These are phyloP conservation scores for Fusarium nematophilum DNA, from an alignment of 2,329 filamentous ascomycete genomes.

Conservation along the genomic window DNA sequence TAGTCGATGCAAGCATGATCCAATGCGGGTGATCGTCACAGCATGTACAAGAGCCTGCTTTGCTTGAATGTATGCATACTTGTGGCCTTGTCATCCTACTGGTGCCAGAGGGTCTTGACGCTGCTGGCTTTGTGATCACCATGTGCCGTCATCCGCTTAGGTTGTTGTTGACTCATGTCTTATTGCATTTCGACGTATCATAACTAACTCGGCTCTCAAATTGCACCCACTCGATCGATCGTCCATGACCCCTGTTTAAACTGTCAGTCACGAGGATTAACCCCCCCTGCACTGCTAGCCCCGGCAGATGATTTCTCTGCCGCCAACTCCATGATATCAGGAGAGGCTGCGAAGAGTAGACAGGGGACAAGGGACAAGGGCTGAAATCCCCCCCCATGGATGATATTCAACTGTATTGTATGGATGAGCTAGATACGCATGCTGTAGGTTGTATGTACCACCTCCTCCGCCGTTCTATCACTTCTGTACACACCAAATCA, in stretches of 20 bases:
- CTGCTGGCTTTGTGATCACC: no score
- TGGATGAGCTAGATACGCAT: background rate
- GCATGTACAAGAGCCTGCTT: no score
- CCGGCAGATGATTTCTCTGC: constrained; percentile 33
- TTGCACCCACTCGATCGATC: constrained; percentile 2
- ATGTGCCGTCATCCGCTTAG: constrained; percentile 19
- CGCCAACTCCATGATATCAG: constrained; percentile 32
- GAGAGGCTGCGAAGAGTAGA: constrained; percentile 1
- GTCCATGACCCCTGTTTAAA: constrained; percentile 12
- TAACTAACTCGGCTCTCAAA: constrained; percentile 7
- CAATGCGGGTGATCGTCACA: no score
- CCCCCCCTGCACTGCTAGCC: constrained; percentile 18
- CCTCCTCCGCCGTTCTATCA: constrained; percentile 10
- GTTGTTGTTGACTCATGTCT: constrained; percentile 28
- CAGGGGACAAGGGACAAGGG: no score
- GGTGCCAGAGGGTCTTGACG: no score
- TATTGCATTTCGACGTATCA: constrained; percentile 27
- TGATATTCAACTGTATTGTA: constrained; percentile 10
- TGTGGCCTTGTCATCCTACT: no score
- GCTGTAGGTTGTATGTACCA: constrained; percentile 9
- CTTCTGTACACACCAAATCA: constrained; percentile 10
- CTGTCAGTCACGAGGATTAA: constrained; percentile 22
- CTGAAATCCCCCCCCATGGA: background rate
- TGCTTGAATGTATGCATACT: no score
- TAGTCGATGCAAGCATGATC: no score